Evolutionary conservation across 768 basidiomycete genomes (phyloP), one percentile per base, ranked within the genome.

Genomic region (Tulasnella sp.): DNA sequence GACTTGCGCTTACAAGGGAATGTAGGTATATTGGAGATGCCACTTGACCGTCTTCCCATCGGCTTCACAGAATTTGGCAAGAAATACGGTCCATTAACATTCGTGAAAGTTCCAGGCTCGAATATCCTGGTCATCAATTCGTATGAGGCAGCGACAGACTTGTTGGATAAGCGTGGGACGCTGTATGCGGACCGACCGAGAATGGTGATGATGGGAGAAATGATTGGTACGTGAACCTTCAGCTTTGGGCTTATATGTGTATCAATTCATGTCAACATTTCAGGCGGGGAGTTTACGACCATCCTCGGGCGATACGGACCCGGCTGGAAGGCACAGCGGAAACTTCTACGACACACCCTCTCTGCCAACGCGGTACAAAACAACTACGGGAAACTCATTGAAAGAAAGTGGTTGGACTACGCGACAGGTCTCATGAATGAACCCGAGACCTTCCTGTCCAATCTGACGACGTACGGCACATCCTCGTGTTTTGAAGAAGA

Each of bases 131-230:
- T 73, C 39, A 37, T 75, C 36, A 74, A 69, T 41, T 36, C 62
- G 3, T 63, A 67, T 14, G 32, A 74, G 40, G 75, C 47, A 12
- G 75, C 74, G 11, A 44, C 37, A 22, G 75, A 75, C 62, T 66
- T 75, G 6, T 62, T 75, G 17, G 75, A 75, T 26, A 75, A 75
- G 68, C 70, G 72, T 5, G 71, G 74, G 11, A 69, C 59, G 14
- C 59, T 75, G 8, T 75, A 75, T 62, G 66, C 75, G 22, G 76
- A 73, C 29, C 62, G 75, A 29, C 75, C 75, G 39, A 69, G 64
- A 11, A 72, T 75, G 75, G 63, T 74, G 32, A 74, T 75, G 41
- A 59, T 59, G 52, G 52, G 52, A 59, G 52, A 59, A 29, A 59
- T 59, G 52, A 59, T 59, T 22, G 52, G 52, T 59, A 22, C 22